Percentiles rank a stretch among this genome's conserved stretches.
Conservation (phyloP, 2,329 filamentous ascomycete species). For the Xylariaceae sp. region DNA sequence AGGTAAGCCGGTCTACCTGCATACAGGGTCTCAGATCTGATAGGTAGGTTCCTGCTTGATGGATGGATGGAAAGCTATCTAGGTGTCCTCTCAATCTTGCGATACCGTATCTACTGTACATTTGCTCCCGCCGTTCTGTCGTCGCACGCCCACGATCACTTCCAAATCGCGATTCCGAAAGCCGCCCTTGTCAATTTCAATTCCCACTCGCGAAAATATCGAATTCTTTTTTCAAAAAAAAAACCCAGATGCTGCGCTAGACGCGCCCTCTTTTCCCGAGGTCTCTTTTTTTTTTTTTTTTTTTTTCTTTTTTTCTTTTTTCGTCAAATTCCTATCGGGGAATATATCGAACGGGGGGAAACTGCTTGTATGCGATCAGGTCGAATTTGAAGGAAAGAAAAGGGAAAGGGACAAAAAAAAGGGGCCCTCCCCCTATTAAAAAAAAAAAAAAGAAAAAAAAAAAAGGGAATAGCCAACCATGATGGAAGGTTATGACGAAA, state of each 20-base stretch:
- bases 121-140: too few relatives aligned
- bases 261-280: not conserved
- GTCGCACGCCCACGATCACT: too few relatives aligned
- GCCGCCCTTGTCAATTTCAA: not conserved
- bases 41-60: too few relatives aligned
- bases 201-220: not conserved
- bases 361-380: not conserved
- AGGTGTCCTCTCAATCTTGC: too few relatives aligned
- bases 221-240: not conserved
- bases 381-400: not conserved
- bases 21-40: too few relatives aligned
- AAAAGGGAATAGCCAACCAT: slow-evolving; percentile 8
- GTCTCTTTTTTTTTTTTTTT: too few relatives aligned
- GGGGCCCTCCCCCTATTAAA: too few relatives aligned
- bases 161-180: not conserved
- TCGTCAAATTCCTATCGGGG: not conserved
- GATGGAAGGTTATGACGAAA: slow-evolving; percentile 76
- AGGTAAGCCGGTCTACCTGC: too few relatives aligned
- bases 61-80: too few relatives aligned
- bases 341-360: not conserved
- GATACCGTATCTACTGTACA: too few relatives aligned
- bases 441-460: too few relatives aligned
- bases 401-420: not conserved
- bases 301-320: too few relatives aligned
- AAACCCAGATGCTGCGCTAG: slow-evolving; percentile 5